Percentiles rank a stretch among this genome's conserved stretches.
Evolutionary conservation across 1,284 basidiomycete species (phyloP).

Genomic region (Omphalotus olearius): DNA sequence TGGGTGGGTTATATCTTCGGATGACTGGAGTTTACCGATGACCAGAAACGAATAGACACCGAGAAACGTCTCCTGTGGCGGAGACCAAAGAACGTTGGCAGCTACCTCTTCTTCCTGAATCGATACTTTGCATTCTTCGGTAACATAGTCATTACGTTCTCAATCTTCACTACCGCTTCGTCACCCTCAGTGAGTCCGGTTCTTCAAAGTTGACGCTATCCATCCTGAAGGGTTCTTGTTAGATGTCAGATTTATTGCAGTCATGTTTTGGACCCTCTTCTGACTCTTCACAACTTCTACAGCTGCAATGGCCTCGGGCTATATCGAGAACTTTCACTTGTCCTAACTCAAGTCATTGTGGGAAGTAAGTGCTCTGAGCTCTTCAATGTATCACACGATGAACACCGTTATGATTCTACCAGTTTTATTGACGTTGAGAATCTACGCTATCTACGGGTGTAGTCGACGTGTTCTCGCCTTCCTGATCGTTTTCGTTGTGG

Average conservation of each 20-base stretch:
- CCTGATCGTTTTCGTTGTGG: neutral
- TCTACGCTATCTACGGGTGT: conserved; percentile 6
- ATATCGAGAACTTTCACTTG: neutral
- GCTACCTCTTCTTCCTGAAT: conserved; percentile 8
- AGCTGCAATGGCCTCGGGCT: neutral
- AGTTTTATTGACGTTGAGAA: conserved; percentile 1
- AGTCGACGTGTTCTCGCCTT: neutral
- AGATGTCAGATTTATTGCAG: neutral
- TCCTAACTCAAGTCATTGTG: neutral
- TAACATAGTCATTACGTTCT: neutral
- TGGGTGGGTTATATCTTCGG: neutral
- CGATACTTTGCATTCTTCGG: conserved; percentile 9
- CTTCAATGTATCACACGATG: neutral
- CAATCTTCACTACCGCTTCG: neutral
- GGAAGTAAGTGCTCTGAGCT: neutral
- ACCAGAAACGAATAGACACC: neutral
- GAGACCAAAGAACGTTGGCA: neutral
- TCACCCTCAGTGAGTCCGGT: neutral
- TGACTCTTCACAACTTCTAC: neutral
- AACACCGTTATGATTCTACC: neutral
- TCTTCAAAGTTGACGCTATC: neutral
- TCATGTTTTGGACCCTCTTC: neutral
- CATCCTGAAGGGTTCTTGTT: neutral
- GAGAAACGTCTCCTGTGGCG: conserved; percentile 6
- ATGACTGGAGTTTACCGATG: neutral